Percentiles rank a stretch among this genome's conserved stretches.
phyloP scores from a whole-genome alignment of 805 yeast species.

The Ogataea paradorogensis region DNA sequence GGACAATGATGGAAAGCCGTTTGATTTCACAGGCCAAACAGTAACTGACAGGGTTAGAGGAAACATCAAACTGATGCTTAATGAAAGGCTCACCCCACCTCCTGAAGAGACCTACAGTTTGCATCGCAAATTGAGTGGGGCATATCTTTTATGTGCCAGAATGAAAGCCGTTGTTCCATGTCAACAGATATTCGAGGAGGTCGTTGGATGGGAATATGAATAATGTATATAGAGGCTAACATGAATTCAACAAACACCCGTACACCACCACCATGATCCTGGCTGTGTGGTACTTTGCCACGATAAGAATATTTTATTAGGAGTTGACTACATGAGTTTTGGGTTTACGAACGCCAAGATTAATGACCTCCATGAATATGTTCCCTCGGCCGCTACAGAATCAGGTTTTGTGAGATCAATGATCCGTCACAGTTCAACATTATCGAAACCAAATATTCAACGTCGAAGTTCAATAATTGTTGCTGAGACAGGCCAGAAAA shows the following conservation, averaged over 20 bases:
- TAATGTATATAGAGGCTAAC: slow-evolving; percentile 5
- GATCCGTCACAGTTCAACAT: slow-evolving; percentile 14
- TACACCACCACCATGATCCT: background rate
- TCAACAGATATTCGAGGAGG: slow-evolving; percentile 68
- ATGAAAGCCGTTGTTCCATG: slow-evolving; percentile 82
- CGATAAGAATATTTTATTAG: background rate
- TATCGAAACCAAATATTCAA: slow-evolving; percentile 17
- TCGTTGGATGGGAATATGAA: slow-evolving; percentile 53
- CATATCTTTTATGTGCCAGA: slow-evolving; percentile 83
- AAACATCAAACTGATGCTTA: slow-evolving; percentile 84
- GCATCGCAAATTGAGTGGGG: slow-evolving; percentile 94
- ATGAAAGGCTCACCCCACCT: slow-evolving; percentile 91
- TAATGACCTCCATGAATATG: slow-evolving; percentile 1
- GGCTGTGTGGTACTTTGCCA: slow-evolving; percentile 9
- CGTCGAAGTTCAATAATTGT: slow-evolving; percentile 40
- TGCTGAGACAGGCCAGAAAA: slow-evolving; percentile 42
- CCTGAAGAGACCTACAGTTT: slow-evolving; percentile 98
- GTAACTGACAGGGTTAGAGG: slow-evolving; percentile 90
- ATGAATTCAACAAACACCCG: background rate
- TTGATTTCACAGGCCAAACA: slow-evolving; percentile 79
- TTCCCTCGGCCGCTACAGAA: slow-evolving; percentile 6
- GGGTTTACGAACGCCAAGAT: background rate
- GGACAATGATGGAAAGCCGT: slow-evolving; percentile 48
- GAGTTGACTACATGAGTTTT: background rate
- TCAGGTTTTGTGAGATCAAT: slow-evolving; percentile 2